A percentile compares a stretch with the other conserved stretches of the same genome.
Conservation (phyloP, 2,329 filamentous ascomycete genomes). For the Fusarium penzigii region DNA sequence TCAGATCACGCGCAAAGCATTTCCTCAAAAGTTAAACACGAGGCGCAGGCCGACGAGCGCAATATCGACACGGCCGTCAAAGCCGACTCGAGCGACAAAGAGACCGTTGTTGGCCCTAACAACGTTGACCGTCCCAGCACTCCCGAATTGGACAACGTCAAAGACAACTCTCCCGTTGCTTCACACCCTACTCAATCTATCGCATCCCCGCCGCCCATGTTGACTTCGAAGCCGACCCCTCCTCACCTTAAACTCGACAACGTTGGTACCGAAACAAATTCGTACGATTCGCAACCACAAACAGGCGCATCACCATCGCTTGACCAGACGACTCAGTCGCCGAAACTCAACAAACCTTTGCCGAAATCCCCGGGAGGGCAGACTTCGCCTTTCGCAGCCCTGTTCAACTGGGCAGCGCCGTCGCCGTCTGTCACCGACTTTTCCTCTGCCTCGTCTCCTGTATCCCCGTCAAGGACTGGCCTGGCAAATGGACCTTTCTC, state of each 20-base stretch:
- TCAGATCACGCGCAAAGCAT: constrained; percentile 30
- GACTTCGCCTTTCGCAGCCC: constrained; percentile 49
- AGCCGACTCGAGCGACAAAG: constrained; percentile 24
- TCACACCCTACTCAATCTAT: constrained; percentile 41
- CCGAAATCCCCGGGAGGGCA: constrained; percentile 52
- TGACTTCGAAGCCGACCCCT: constrained; percentile 51
- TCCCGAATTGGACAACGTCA: constrained; percentile 27
- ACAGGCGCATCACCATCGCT: constrained; percentile 30
- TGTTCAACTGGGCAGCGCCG: constrained; percentile 55
- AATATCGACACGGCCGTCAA: constrained; percentile 30
- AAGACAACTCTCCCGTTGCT: constrained; percentile 25
- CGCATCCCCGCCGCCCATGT: constrained; percentile 48
- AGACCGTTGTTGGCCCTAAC: constrained; percentile 7
- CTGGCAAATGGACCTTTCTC: constrained; percentile 35
- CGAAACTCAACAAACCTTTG: constrained; percentile 54
- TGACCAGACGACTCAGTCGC: constrained; percentile 28
- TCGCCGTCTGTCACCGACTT: constrained; percentile 51
- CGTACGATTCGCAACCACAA: constrained; percentile 28
- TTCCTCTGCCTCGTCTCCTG: constrained; percentile 56
- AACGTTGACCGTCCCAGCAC: constrained; percentile 13
- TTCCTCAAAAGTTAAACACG: constrained; percentile 26
- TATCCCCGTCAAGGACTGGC: constrained; percentile 43
- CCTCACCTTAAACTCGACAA: constrained; percentile 54
- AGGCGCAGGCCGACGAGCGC: constrained; percentile 17
- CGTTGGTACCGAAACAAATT: constrained; percentile 35